Base-by-base conservation (phyloP, 2,329 filamentous ascomycete species). In the Aspergillus felis region DNA sequence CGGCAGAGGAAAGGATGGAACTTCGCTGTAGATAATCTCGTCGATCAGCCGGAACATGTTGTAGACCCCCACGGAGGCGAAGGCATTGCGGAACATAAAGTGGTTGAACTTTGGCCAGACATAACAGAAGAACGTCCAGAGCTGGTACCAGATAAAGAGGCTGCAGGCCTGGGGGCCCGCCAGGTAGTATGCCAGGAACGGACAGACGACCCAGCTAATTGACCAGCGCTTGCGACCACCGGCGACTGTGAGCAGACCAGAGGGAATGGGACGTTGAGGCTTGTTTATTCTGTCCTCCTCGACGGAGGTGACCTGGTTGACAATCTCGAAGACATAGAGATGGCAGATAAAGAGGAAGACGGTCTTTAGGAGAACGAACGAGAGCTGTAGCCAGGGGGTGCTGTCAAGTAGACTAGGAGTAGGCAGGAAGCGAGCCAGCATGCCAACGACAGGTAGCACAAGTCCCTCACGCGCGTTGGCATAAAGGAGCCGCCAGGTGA, bases 41-140 rank as follows among this genome's bases (percentile, higher is more conserved):
- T 60, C 28, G 22, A 60, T 22, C 4, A 57, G 38, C 2, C 58
- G 55, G 9, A 57, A 60, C 44, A 57, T 55, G 22, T 55, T 50
- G 24, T 55, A 60, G 1, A 50, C 27, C 7, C 58, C 56, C 1
- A 57, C 32, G 7, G 55, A 50, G 3, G 55, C 51, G 50, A 60
- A 60, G 3, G 52, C 49, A 17, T 57, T 60, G 17, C 58, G 55
- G 28, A 53, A 47, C 32, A 53, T 28, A 28, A 52, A 57, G 50
- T 60, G 52, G 46, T 60, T 57, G 27, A 53, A 8, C 2, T 38
- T 41, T 0, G 58, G 58, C 49, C 52, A 58, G 6, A 57, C 55
- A n/a, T 60, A 60, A 44, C 55, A 60, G 14, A 55, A 47, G 2
- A 27, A 51, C 1, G 46, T 50, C 50, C 56, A 58, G 1, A 41